Conservation (phyloP, 1,284 basidiomycete species). For the Tremellales sp. region DNA sequence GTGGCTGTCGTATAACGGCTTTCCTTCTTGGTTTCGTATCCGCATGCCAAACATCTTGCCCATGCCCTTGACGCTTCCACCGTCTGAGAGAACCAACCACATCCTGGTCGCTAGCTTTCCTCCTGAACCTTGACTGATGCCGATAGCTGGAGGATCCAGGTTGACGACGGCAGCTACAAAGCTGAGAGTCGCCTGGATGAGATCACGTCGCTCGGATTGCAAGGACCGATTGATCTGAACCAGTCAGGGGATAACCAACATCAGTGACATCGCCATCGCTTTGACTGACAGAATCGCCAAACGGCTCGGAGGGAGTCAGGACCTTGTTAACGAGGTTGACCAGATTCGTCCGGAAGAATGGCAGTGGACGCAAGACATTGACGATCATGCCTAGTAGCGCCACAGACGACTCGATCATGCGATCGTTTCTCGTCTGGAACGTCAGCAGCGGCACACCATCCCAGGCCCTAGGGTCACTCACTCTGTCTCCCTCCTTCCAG, state of each 20-base stretch:
- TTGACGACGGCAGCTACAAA: slow-evolving; percentile 38
- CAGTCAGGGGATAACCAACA: not conserved
- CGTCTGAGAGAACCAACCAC: slow-evolving; percentile 39
- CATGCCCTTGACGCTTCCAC: slow-evolving; percentile 38
- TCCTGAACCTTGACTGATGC: slow-evolving; percentile 13
- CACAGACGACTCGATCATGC: slow-evolving; percentile 34
- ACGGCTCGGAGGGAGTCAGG: slow-evolving; percentile 35
- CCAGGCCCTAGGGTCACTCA: slow-evolving; percentile 12
- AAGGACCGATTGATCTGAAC: slow-evolving; percentile 40
- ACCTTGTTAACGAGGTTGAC: slow-evolving; percentile 42
- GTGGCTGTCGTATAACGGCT: slow-evolving; percentile 28
- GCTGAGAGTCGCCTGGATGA: slow-evolving; percentile 35
- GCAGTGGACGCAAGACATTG: slow-evolving; percentile 40
- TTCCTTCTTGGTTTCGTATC: slow-evolving; percentile 40
- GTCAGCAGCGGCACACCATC: not conserved
- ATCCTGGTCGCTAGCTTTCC: slow-evolving; percentile 33
- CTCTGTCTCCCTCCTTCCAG: slow-evolving; percentile 44
- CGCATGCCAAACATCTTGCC: slow-evolving; percentile 47
- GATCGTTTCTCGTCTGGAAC: slow-evolving; percentile 35
- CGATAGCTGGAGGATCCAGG: slow-evolving; percentile 32
- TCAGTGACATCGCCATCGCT: not conserved
- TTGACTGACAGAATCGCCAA: slow-evolving; percentile 32
- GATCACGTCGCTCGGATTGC: slow-evolving; percentile 42
- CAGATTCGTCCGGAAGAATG: slow-evolving; percentile 46
- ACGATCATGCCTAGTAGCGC: slow-evolving; percentile 41